These are phyloP conservation scores for Aspergillus tubingensis DNA, from an alignment of 2,329 filamentous ascomycete genomes.

Conservation along the genomic window DNA sequence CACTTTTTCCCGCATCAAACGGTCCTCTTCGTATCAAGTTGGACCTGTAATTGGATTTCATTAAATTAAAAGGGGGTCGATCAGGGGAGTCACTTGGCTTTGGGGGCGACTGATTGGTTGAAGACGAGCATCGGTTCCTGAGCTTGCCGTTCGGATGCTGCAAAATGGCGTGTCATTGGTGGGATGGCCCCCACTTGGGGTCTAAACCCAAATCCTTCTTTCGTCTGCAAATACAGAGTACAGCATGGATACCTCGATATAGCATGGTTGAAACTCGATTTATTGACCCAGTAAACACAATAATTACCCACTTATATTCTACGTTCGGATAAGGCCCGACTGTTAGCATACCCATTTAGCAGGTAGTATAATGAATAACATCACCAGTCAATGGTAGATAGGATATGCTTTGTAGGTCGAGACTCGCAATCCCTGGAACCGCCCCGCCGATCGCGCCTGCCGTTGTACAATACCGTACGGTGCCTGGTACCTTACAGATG, in stretches of 20 bases:
- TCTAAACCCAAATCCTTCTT: too few relatives aligned
- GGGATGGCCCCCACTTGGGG: not conserved
- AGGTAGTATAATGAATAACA: too few relatives aligned
- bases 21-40: conserved; percentile 1
- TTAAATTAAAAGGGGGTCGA: conserved; percentile 25
- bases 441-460: conserved; percentile 6
- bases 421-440: conserved; percentile 14
- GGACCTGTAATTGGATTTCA: conserved; percentile 13
- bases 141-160: conserved; percentile 3
- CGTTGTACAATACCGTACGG: conserved; percentile 11
- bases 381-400: too few relatives aligned
- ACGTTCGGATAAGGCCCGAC: too few relatives aligned
- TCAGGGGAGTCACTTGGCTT: conserved; percentile 17
- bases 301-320: too few relatives aligned
- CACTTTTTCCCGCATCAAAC: not conserved
- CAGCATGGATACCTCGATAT: too few relatives aligned
- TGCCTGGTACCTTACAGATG: conserved; percentile 9
- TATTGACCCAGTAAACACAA: too few relatives aligned
- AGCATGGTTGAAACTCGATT: too few relatives aligned
- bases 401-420: conserved; percentile 8
- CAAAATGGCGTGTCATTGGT: conserved; percentile 14
- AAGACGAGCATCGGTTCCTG: conserved; percentile 17
- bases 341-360: too few relatives aligned
- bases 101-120: conserved; percentile 15
- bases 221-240: too few relatives aligned